Evolutionary conservation across 352 stramenopile species (phyloP).

Genomic region (Stephanocyclus meneghinianus): DNA sequence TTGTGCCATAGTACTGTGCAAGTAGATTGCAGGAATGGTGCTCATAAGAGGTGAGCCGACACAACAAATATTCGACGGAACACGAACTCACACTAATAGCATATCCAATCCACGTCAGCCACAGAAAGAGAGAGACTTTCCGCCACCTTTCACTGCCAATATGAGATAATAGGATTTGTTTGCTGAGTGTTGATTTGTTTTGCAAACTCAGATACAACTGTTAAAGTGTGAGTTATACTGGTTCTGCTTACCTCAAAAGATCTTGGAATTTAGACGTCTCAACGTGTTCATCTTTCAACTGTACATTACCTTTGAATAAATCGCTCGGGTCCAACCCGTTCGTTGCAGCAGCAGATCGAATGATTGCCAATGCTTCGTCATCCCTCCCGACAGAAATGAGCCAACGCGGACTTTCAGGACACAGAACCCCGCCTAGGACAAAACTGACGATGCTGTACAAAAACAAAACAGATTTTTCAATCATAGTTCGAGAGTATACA

Average conservation of each 20-base stretch:
- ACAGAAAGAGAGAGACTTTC: conserved; percentile 56
- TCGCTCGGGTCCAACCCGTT: conserved; percentile 54
- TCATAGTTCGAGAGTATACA: background rate
- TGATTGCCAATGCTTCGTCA: conserved; percentile 68
- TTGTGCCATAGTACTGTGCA: conserved; percentile 57
- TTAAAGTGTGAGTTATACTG: background rate
- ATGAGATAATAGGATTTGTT: background rate
- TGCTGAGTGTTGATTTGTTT: background rate
- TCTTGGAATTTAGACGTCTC: conserved; percentile 59
- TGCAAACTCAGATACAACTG: background rate
- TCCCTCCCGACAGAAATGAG: conserved; percentile 71
- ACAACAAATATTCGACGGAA: background rate
- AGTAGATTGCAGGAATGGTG: background rate
- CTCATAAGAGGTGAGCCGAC: too few species aligned
- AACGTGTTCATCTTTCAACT: conserved; percentile 52
- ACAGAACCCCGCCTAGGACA: conserved; percentile 70
- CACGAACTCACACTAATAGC: conserved; percentile 29
- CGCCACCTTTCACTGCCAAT: conserved; percentile 49
- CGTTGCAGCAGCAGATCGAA: conserved; percentile 50
- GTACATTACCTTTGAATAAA: conserved; percentile 45
- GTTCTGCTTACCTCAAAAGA: conserved; percentile 41
- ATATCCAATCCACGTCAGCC: conserved; percentile 63
- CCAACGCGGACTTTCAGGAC: conserved; percentile 84
- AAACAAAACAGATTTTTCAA: background rate
- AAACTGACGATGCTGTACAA: conserved; percentile 61